Evolutionary conservation across 768 basidiomycete species (phyloP).

Genomic region (Leccinum subgranulosum): DNA sequence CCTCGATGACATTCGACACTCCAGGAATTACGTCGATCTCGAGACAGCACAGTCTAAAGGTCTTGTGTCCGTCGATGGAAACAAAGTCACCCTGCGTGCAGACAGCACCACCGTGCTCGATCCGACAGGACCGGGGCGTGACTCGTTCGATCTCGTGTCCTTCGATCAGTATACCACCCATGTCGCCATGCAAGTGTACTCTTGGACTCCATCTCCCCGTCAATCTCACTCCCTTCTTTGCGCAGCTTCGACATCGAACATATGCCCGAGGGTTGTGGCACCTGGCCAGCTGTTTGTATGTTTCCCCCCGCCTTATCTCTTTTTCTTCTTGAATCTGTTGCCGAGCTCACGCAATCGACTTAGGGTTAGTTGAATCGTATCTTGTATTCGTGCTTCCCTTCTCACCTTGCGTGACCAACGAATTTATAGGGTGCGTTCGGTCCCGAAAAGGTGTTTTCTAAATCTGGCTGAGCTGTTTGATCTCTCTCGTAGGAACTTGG

Average conservation of each 20-base stretch:
- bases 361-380: slow-evolving; percentile 15
- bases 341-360: not conserved
- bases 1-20: not conserved
- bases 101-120: slow-evolving; percentile 32
- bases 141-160: slow-evolving; percentile 34
- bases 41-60: slow-evolving; percentile 53
- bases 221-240: not conserved
- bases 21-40: slow-evolving; percentile 43
- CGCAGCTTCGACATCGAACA: slow-evolving; percentile 35
- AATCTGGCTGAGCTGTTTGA: not conserved
- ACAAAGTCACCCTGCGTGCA: slow-evolving; percentile 35
- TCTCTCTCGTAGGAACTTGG: slow-evolving; percentile 25
- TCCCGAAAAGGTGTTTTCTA: not conserved
- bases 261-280: slow-evolving; percentile 40
- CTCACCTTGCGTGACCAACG: not conserved
- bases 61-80: slow-evolving; percentile 52
- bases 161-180: slow-evolving; percentile 32
- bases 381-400: not conserved
- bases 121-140: slow-evolving; percentile 32
- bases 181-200: slow-evolving; percentile 28
- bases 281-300: slow-evolving; percentile 38
- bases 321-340: not conserved
- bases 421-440: slow-evolving; percentile 18
- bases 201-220: not conserved
- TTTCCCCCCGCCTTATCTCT: not conserved